Percentiles rank a stretch among this genome's conserved stretches.
These are phyloP conservation scores for Fagus crenata DNA, from an alignment of 306 rosid genomes.

Conservation along the genomic window DNA sequence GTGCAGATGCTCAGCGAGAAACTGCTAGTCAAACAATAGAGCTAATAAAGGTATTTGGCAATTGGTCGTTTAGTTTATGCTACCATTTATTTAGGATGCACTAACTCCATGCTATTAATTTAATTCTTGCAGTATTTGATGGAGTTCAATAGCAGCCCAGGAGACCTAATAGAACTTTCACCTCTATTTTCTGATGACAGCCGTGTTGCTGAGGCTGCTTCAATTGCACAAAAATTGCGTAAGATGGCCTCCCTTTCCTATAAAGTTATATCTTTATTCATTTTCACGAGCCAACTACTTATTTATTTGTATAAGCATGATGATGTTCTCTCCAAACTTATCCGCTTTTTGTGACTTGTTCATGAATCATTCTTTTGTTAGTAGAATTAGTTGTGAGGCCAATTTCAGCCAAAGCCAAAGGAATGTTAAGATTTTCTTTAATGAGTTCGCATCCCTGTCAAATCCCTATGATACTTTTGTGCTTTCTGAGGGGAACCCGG, in stretches of 20 bases:
- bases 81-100: slow-evolving; percentile 22
- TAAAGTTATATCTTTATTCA: slow-evolving; percentile 1
- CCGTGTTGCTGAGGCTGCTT: slow-evolving; percentile 99
- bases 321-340: not conserved
- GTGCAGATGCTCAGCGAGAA: slow-evolving; percentile 98
- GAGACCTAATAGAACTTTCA: slow-evolving; percentile 98
- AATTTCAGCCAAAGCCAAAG: not conserved
- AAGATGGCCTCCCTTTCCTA: slow-evolving; percentile 38
- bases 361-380: not conserved
- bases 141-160: slow-evolving; percentile 99
- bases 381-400: not conserved
- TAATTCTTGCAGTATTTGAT: slow-evolving; percentile 82
- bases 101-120: slow-evolving; percentile 38
- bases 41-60: slow-evolving; percentile 71
- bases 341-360: not conserved
- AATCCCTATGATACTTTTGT: not conserved
- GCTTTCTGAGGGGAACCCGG: not conserved
- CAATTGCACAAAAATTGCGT: slow-evolving; percentile 98
- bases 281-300: not conserved
- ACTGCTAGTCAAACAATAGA: slow-evolving; percentile 99
- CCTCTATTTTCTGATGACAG: slow-evolving; percentile 97
- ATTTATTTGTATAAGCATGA: not conserved
- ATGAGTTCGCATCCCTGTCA: not conserved
- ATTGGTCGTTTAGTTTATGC: slow-evolving; percentile 26
- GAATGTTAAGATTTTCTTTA: not conserved